These are phyloP conservation scores for Hypoxylon sp. DNA, from an alignment of 2,329 filamentous ascomycete species.

Conservation along the genomic window DNA sequence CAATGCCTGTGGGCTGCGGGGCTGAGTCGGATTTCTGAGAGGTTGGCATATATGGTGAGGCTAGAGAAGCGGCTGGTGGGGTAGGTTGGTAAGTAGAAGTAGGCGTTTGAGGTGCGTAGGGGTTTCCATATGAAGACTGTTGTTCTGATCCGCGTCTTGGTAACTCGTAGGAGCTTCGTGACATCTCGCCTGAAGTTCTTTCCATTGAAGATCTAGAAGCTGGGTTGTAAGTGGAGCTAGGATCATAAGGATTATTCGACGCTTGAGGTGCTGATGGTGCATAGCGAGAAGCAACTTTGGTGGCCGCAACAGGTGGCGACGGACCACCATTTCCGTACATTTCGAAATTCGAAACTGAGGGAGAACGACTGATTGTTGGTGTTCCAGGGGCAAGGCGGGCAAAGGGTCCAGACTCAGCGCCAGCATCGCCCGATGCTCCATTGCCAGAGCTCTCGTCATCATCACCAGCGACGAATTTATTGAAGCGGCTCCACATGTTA, in stretches of 20 bases:
- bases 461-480: constrained; percentile 95
- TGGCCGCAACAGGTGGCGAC: constrained; percentile 57
- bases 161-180: constrained; percentile 60
- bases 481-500: constrained; percentile 92
- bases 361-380: constrained; percentile 80
- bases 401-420: constrained; percentile 81
- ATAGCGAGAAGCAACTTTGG: constrained; percentile 67
- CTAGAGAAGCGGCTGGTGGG: constrained; percentile 40
- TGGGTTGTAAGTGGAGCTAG: constrained; percentile 50
- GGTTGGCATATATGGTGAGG: constrained; percentile 47
- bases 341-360: constrained; percentile 80
- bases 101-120: constrained; percentile 56
- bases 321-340: constrained; percentile 71
- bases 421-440: constrained; percentile 68
- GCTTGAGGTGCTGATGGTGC: constrained; percentile 58
- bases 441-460: constrained; percentile 78
- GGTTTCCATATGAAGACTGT: constrained; percentile 52
- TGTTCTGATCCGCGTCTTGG: constrained; percentile 60
- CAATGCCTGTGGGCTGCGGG: constrained; percentile 33
- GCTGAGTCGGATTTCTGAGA: constrained; percentile 42
- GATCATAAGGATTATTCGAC: constrained; percentile 57
- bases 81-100: constrained; percentile 54
- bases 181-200: constrained; percentile 61
- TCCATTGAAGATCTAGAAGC: constrained; percentile 61
- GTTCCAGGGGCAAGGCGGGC: constrained; percentile 83